Evolutionary conservation across 345 rosid species (phyloP).

Genomic region (Gossypium bickii): DNA sequence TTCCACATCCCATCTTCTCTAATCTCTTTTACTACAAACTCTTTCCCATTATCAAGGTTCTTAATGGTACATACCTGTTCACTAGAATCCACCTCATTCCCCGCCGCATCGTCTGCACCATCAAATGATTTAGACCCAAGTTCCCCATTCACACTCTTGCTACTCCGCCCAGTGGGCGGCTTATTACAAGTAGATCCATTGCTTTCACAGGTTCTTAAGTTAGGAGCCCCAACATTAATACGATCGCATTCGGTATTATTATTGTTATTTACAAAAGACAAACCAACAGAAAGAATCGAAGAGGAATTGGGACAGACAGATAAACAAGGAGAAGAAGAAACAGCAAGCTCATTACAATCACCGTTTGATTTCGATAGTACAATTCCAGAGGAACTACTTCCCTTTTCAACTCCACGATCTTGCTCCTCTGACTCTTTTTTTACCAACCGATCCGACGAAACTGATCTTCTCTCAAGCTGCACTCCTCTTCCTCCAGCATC

Average conservation of each 20-base stretch:
- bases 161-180: conserved; percentile 30
- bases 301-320: conserved; percentile 16
- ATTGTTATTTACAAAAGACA: conserved; percentile 31
- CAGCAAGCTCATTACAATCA: conserved; percentile 32
- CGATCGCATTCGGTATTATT: conserved; percentile 16
- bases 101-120: conserved; percentile 29
- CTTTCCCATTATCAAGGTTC: conserved; percentile 85
- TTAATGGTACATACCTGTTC: conserved; percentile 59
- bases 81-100: conserved; percentile 29
- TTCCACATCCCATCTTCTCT: conserved; percentile 77
- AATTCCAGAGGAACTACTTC: conserved; percentile 17
- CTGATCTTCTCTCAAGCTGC: conserved; percentile 39
- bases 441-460: conserved; percentile 35
- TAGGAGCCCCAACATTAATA: conserved; percentile 8
- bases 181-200: conserved; percentile 24
- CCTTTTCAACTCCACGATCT: conserved; percentile 19
- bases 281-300: conserved; percentile 30
- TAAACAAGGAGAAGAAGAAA: conserved; percentile 35
- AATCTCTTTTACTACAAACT: conserved; percentile 84
- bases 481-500: not conserved
- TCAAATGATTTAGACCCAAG: conserved; percentile 28
- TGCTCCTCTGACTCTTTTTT: not conserved
- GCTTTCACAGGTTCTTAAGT: conserved; percentile 24
- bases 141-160: conserved; percentile 29
- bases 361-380: conserved; percentile 56